phyloP scores from a whole-genome alignment of 2,329 filamentous ascomycete species.

The Fusarium decemcellulare region DNA sequence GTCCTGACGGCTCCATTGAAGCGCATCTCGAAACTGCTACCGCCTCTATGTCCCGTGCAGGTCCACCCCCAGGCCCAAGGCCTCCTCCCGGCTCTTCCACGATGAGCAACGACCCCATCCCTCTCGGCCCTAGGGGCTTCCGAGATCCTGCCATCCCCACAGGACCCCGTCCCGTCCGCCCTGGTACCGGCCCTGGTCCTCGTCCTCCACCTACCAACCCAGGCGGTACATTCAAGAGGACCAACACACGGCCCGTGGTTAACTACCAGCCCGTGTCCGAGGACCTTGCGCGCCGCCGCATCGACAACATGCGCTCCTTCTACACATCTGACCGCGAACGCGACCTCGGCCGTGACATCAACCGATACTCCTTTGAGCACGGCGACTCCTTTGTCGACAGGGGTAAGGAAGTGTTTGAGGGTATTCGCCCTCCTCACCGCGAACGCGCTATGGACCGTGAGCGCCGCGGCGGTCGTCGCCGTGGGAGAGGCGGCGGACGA shows the following conservation, averaged over 20 bases:
- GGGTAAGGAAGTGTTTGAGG: conserved; percentile 78
- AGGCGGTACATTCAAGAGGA: conserved; percentile 50
- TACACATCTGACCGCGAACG: conserved; percentile 60
- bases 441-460: conserved; percentile 57
- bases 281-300: conserved; percentile 74
- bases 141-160: conserved; percentile 44
- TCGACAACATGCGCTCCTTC: conserved; percentile 68
- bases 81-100: conserved; percentile 32
- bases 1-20: conserved; percentile 67
- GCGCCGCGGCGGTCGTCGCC: conserved; percentile 53
- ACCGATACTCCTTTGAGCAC: conserved; percentile 82
- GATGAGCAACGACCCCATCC: conserved; percentile 53
- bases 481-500: conserved; percentile 48
- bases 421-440: conserved; percentile 72
- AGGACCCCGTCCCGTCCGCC: conserved; percentile 57
- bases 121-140: conserved; percentile 53
- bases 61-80: conserved; percentile 30
- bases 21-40: conserved; percentile 64
- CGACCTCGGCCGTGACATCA: conserved; percentile 65
- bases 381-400: conserved; percentile 77
- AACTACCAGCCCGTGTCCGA: conserved; percentile 72
- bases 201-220: conserved; percentile 38
- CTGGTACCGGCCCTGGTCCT: conserved; percentile 49
- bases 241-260: conserved; percentile 59
- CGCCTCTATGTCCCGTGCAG: conserved; percentile 33